Conservation (phyloP, 2,329 filamentous ascomycete genomes). For the Trichoderma gracile region DNA sequence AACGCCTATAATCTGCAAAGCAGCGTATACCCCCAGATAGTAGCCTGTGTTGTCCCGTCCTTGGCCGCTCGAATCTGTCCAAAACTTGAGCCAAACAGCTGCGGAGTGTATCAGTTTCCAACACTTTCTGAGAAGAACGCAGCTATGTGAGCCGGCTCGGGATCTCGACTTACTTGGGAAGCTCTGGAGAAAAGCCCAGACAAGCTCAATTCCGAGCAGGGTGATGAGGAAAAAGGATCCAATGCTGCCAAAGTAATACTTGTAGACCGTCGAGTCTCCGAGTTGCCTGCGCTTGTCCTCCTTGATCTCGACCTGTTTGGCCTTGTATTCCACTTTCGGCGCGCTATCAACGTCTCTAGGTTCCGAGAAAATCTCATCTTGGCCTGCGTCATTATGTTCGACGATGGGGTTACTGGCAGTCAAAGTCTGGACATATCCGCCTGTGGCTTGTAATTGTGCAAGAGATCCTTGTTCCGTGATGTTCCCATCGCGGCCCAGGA, state of each 20-base stretch:
- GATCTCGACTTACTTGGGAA: conserved; percentile 34
- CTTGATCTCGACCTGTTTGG: neutral
- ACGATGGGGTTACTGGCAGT: neutral
- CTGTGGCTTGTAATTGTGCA: neutral
- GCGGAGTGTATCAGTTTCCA: neutral
- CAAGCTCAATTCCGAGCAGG: conserved; percentile 31
- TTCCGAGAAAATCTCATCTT: neutral
- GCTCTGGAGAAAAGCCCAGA: conserved; percentile 35
- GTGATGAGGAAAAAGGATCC: neutral
- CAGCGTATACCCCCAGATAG: conserved; percentile 34
- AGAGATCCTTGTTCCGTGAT: conserved; percentile 8
- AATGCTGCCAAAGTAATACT: conserved; percentile 22
- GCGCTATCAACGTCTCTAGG: neutral
- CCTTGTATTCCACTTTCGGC: conserved; percentile 5
- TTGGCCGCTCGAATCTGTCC: conserved; percentile 32
- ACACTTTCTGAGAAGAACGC: neutral
- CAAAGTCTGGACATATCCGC: conserved; percentile 6
- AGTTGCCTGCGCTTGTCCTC: conserved; percentile 11
- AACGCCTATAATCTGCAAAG: conserved; percentile 30
- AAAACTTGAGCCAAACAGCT: conserved; percentile 40
- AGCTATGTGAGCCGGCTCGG: neutral
- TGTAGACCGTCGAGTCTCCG: conserved; percentile 18
- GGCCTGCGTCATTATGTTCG: neutral
- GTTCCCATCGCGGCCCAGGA: conserved; percentile 9
- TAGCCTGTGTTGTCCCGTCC: neutral